Evolutionary conservation across 2,329 filamentous ascomycete species (phyloP), one percentile per base, ranked within the genome.

Genomic region (Trichoderma citrinoviride): DNA sequence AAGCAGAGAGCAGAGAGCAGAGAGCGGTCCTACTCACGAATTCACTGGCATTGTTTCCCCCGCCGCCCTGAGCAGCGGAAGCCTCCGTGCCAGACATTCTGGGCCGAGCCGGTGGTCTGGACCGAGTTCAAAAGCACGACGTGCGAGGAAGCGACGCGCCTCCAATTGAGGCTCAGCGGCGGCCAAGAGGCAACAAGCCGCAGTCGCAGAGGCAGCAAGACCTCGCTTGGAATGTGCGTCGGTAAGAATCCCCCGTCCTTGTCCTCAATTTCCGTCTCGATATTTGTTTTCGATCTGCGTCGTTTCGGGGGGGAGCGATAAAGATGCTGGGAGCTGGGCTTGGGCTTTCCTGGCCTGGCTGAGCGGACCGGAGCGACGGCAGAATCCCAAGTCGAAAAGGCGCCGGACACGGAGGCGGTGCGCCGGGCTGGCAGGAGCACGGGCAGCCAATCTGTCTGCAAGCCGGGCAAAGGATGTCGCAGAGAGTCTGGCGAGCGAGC

Each of bases 31-130:
- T 52, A 90, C 91, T 83, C 82, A 96, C 93, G 85, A 97, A 97
- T 82, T 97, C 93, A 84, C 93, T 96, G 68, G 93, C 96, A 81
- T 92, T 96, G 79, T 91, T 95, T 74, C 81, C 80, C 68, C 81
- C 80, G 75, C 80, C 79, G 68, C 80, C 79, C 70, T 70, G 73
- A 73, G 78, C 71, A 49, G 74, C 65, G 47, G 72, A 69, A 63
- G 71, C 68, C 63, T 78, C 76, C 55, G 74, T 70, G 60, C 71
- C 74, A 65, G 76, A 78, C 76, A 78, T 78, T 52, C 29, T 44
- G 17, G 43, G 56, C 52, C 33, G 23, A 15, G n/a, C 17, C 29
- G 40, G n/a, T 37, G 41, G 3, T 23, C 21, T 17, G 55, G 44
- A 44, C 40, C 17, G 37, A 27, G 23, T n/a, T 46, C 19, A 41